Conservation (phyloP, 495 filamentous ascomycete species). For the Xylona heveae region DNA sequence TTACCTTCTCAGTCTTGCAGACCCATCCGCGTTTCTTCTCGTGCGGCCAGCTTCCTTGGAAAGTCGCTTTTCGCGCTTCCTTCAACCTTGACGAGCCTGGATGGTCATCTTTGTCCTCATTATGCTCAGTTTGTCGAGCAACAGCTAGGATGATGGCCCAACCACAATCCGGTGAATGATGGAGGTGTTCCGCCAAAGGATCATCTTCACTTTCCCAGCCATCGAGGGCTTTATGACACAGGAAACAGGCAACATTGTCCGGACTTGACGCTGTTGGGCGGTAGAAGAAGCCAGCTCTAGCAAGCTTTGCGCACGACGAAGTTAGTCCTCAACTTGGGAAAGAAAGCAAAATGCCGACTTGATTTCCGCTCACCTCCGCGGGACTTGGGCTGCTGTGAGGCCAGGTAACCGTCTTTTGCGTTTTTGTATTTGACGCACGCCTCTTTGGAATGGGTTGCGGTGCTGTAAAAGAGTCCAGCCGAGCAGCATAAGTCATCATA, state of each 20-base stretch:
- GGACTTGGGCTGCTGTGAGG: constrained; percentile 47
- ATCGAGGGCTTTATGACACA: constrained; percentile 57
- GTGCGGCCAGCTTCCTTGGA: constrained; percentile 63
- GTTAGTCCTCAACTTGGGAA: constrained; percentile 7
- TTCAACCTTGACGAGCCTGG: constrained; percentile 41
- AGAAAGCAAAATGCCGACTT: constrained; percentile 1
- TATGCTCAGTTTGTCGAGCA: constrained; percentile 40
- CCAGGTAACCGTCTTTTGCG: constrained; percentile 45
- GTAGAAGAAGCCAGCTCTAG: constrained; percentile 78
- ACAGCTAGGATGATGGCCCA: constrained; percentile 71
- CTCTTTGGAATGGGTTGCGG: constrained; percentile 36
- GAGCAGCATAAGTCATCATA: constrained; percentile 38
- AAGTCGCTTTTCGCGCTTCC: constrained; percentile 62
- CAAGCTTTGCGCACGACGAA: constrained; percentile 41
- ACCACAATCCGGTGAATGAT: constrained; percentile 58
- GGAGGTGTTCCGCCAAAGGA: constrained; percentile 64
- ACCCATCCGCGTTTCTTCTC: constrained; percentile 73
- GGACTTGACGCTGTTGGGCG: constrained; percentile 46
- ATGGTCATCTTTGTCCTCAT: constrained; percentile 19
- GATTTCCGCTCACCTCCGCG: constrained; percentile 30
- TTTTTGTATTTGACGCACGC: constrained; percentile 42
- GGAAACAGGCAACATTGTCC: constrained; percentile 80
- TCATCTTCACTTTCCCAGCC: constrained; percentile 79
- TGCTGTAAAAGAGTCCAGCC: constrained; percentile 52
- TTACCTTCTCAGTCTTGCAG: constrained; percentile 70